phyloP scores from a whole-genome alignment of 164 flowering plant genomes.

The Tetracentron sinense region DNA sequence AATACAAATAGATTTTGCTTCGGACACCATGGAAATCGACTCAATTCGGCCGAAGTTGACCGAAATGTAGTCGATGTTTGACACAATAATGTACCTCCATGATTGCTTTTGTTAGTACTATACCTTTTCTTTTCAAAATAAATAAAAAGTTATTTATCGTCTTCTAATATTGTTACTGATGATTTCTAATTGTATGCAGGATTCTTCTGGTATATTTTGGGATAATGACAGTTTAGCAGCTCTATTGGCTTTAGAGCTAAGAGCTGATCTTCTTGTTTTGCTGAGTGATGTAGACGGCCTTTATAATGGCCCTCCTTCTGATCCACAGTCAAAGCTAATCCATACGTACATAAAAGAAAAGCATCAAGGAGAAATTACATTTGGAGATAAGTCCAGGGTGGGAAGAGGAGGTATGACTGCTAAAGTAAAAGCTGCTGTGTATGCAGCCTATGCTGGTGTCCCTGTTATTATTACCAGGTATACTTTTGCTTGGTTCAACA shows the following conservation, averaged over 20 bases:
- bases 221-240: constrained; percentile 98
- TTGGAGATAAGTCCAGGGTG: constrained; percentile 95
- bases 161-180: too few relatives aligned
- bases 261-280: constrained; percentile 89
- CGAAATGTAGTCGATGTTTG: too few relatives aligned
- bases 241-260: constrained; percentile 80
- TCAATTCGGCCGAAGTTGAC: too few relatives aligned
- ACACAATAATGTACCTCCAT: too few relatives aligned
- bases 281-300: constrained; percentile 98
- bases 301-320: constrained; percentile 92
- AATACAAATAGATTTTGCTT: too few relatives aligned
- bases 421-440: constrained; percentile 92
- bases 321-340: constrained; percentile 77
- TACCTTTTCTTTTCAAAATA: too few relatives aligned
- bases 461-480: constrained; percentile 97
- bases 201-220: constrained; percentile 99
- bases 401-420: constrained; percentile 99
- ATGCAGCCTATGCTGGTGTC: constrained; percentile 82
- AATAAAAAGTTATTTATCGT: too few relatives aligned
- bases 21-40: too few relatives aligned
- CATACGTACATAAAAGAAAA: constrained; percentile 73
- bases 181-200: too few relatives aligned
- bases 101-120: too few relatives aligned
- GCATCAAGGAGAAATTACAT: constrained; percentile 74
- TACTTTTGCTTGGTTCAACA: not conserved